phyloP scores from a whole-genome alignment of 495 filamentous ascomycete genomes.

The Jackrogersella multiformis region DNA sequence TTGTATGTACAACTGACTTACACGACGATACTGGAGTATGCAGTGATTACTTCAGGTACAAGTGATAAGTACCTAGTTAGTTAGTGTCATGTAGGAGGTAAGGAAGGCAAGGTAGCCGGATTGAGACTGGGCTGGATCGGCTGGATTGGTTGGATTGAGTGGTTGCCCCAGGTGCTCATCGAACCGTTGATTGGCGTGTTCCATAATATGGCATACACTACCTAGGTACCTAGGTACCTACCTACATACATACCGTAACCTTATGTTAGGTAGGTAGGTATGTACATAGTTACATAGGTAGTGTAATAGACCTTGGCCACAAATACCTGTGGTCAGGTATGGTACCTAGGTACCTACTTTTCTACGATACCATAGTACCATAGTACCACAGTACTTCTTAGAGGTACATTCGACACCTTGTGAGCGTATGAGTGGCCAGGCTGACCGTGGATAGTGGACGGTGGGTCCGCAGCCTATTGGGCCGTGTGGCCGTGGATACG shows the following conservation, averaged over 20 bases:
- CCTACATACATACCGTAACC: not conserved
- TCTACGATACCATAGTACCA: slow-evolving; percentile 4
- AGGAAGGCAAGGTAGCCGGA: slow-evolving; percentile 39
- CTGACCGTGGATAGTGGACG: slow-evolving; percentile 34
- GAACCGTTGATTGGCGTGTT: slow-evolving; percentile 32
- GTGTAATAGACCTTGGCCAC: too few species aligned
- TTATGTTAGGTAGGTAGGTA: not conserved
- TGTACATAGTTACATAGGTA: too few species aligned
- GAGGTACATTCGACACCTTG: slow-evolving; percentile 21
- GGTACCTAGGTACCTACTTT: slow-evolving; percentile 16
- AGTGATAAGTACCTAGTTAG: slow-evolving; percentile 20
- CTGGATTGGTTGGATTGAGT: slow-evolving; percentile 38
- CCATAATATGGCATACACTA: too few species aligned
- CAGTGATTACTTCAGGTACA: slow-evolving; percentile 28
- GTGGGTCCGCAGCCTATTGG: slow-evolving; percentile 32
- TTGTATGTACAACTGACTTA: slow-evolving; percentile 35
- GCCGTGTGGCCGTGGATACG: slow-evolving; percentile 36
- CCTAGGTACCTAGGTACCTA: slow-evolving; percentile 10
- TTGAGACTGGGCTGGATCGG: slow-evolving; percentile 42
- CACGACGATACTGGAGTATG: slow-evolving; percentile 37
- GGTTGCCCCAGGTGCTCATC: slow-evolving; percentile 28
- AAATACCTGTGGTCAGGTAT: not conserved
- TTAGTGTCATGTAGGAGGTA: slow-evolving; percentile 6
- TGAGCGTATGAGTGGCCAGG: slow-evolving; percentile 36
- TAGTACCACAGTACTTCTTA: too few species aligned